Percentiles rank a stretch among this genome's conserved stretches.
Conservation (phyloP, 2,329 filamentous ascomycete species). For the Tolypocladium sp. region DNA sequence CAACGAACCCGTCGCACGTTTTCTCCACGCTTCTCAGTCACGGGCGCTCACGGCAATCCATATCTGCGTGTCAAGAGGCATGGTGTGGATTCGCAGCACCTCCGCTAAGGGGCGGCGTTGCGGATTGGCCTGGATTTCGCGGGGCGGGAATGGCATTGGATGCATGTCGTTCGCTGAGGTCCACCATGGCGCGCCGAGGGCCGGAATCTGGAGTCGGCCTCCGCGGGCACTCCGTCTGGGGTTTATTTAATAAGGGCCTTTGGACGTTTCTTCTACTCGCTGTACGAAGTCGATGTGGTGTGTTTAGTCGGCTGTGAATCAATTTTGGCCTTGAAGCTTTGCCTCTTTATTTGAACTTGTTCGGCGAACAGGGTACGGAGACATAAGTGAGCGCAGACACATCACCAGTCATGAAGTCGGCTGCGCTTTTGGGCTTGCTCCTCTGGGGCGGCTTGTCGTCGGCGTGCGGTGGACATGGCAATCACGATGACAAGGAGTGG, state of each 20-base stretch:
- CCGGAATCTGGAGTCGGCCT: neutral
- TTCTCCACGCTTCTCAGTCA: neutral
- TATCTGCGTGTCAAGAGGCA: neutral
- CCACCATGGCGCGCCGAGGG: neutral
- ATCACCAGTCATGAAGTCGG: constrained; percentile 13
- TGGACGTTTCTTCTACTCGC: neutral
- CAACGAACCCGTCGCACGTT: neutral
- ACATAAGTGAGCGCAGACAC: neutral
- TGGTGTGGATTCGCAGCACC: neutral
- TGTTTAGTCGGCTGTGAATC: neutral
- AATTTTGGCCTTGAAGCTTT: neutral
- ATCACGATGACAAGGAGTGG: constrained; percentile 32
- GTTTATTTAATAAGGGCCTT: neutral
- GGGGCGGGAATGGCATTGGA: neutral
- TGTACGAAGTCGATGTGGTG: neutral
- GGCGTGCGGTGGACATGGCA: constrained; percentile 17
- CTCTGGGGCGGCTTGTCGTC: constrained; percentile 14
- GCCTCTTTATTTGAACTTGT: neutral
- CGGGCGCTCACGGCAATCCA: neutral
- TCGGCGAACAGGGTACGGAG: neutral
- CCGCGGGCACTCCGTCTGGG: neutral
- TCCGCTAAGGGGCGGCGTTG: neutral
- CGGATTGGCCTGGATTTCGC: neutral
- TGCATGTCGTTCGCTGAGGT: neutral
- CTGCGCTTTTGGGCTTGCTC: constrained; percentile 14